These are phyloP conservation scores for Aspergillus biplanus DNA, from an alignment of 495 filamentous ascomycete species.

Conservation along the genomic window DNA sequence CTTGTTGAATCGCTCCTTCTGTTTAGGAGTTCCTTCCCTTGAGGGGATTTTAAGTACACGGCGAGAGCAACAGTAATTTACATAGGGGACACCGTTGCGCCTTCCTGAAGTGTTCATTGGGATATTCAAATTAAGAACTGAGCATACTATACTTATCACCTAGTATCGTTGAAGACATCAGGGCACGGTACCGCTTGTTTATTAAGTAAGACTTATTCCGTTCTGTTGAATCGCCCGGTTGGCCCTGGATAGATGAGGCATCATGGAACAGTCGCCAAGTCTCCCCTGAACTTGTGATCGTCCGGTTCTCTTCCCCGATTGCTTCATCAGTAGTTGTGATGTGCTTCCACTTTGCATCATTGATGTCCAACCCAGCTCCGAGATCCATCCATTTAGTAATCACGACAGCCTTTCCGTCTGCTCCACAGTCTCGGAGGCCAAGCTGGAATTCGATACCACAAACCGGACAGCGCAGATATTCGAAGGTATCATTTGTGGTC, in stretches of 20 bases:
- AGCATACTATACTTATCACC: too few relatives aligned
- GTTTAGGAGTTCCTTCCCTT: too few relatives aligned
- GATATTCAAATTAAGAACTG: too few relatives aligned
- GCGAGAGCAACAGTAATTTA: too few relatives aligned
- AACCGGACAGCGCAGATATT: slow-evolving; percentile 4
- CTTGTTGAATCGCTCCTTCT: too few relatives aligned
- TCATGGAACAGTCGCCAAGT: not conserved
- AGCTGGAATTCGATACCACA: slow-evolving; percentile 11
- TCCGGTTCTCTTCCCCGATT: not conserved
- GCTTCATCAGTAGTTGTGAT: not conserved
- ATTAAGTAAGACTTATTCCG: slow-evolving; percentile 6
- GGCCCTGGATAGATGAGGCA: slow-evolving; percentile 3
- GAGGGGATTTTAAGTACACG: too few relatives aligned
- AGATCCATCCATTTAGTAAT: slow-evolving; percentile 11
- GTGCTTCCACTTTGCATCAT: slow-evolving; percentile 1
- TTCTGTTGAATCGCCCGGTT: not conserved
- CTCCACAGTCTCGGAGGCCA: slow-evolving; percentile 6
- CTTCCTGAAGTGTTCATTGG: too few relatives aligned
- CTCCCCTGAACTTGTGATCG: not conserved
- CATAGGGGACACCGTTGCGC: too few relatives aligned
- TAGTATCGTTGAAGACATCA: too few relatives aligned
- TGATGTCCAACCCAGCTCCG: not conserved
- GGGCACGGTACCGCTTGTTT: not conserved
- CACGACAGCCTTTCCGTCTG: slow-evolving; percentile 10
- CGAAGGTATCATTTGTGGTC: not conserved